These are phyloP conservation scores for Oryza australiensis DNA, from an alignment of 176 grass and related monocot genomes.

Conservation along the genomic window DNA sequence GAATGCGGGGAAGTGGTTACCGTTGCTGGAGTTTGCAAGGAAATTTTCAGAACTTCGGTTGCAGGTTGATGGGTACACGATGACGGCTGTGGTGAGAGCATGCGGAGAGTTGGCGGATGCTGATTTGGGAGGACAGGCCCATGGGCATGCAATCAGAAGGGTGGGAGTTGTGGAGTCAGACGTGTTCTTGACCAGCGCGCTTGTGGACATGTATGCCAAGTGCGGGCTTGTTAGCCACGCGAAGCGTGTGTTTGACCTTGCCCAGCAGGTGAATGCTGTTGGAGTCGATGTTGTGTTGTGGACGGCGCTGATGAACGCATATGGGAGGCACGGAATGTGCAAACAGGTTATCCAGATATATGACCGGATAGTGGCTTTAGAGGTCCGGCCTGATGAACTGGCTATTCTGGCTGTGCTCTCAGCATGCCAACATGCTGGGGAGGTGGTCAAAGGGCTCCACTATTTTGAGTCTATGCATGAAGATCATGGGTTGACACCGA, in stretches of 20 bases:
- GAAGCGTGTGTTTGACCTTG: constrained; percentile 39
- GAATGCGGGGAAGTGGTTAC: constrained; percentile 24
- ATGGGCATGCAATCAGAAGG: constrained; percentile 45
- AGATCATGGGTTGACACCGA: constrained; percentile 41
- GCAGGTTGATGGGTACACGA: constrained; percentile 37
- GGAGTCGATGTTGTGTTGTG: constrained; percentile 55
- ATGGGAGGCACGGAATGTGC: constrained; percentile 55
- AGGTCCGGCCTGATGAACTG: constrained; percentile 50
- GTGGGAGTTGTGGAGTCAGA: constrained; percentile 21
- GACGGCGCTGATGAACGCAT: constrained; percentile 64
- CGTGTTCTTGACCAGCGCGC: constrained; percentile 34
- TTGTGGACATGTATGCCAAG: constrained; percentile 75
- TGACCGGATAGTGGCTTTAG: constrained; percentile 47
- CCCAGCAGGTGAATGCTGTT: background rate
- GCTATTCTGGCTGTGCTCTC: constrained; percentile 60
- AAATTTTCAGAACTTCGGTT: constrained; percentile 36
- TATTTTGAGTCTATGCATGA: constrained; percentile 46
- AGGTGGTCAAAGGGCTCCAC: constrained; percentile 49
- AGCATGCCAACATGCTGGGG: constrained; percentile 55
- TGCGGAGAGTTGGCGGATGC: constrained; percentile 41
- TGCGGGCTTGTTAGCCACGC: constrained; percentile 47
- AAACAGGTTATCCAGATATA: constrained; percentile 50
- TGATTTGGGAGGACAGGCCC: constrained; percentile 37
- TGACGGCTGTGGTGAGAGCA: constrained; percentile 47
- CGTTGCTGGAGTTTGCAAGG: constrained; percentile 34